phyloP scores from a whole-genome alignment of 2,329 filamentous ascomycete species.

The Penicillium sp. region DNA sequence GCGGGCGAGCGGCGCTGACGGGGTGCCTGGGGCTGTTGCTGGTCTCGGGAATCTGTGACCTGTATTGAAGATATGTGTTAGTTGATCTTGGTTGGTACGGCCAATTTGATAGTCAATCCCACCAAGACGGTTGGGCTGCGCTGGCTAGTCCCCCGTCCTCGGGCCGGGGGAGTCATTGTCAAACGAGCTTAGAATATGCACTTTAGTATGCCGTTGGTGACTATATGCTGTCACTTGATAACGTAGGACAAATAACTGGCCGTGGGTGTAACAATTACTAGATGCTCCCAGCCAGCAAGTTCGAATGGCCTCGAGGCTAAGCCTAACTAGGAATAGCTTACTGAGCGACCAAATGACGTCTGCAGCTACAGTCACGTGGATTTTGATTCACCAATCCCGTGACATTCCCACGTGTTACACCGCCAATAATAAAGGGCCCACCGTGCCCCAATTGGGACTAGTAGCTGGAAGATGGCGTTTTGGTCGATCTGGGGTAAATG shows the following conservation, averaged over 20 bases:
- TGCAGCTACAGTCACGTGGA: constrained; percentile 1
- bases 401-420: constrained; percentile 19
- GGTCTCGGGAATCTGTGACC: constrained; percentile 48
- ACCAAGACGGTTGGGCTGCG: constrained; percentile 48
- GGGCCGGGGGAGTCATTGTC: constrained; percentile 29
- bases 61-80: constrained; percentile 18
- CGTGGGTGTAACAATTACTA: background rate
- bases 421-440: background rate
- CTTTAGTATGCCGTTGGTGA: background rate
- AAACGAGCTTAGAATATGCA: background rate
- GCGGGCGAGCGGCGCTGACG: constrained; percentile 36
- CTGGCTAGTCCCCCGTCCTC: constrained; percentile 36
- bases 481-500: constrained; percentile 24
- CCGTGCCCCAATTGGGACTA: background rate
- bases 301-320: background rate
- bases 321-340: constrained; percentile 5
- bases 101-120: constrained; percentile 10
- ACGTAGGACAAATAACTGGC: background rate
- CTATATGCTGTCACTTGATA: background rate
- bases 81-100: constrained; percentile 5
- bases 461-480: background rate
- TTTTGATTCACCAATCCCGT: constrained; percentile 1
- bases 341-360: constrained; percentile 2
- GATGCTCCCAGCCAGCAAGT: constrained; percentile 10
- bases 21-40: constrained; percentile 28